phyloP scores from a whole-genome alignment of 139 green algal genomes.

The Chlamydomonas urium region DNA sequence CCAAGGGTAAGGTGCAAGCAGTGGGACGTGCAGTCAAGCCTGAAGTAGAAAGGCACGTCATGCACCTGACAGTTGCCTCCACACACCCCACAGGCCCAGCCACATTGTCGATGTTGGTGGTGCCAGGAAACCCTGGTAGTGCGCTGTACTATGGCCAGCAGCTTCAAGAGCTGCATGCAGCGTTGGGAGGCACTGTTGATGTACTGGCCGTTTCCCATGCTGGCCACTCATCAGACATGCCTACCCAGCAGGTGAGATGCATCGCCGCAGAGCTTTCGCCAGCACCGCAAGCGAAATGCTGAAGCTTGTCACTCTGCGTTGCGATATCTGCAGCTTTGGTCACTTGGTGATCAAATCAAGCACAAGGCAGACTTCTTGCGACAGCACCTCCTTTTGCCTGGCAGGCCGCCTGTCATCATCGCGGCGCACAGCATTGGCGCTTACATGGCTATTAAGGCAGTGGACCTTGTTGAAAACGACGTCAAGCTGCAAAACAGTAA shows the following conservation, averaged over 20 bases:
- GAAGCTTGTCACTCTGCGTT: background rate
- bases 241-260: background rate
- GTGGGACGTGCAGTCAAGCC: too few species aligned
- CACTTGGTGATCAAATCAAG: slow-evolving; percentile 13
- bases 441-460: slow-evolving; percentile 18
- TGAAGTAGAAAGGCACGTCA: too few species aligned
- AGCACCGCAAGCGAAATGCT: background rate
- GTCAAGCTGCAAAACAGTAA: too few species aligned
- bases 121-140: slow-evolving; percentile 9
- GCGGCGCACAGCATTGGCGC: slow-evolving; percentile 23
- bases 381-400: slow-evolving; percentile 14
- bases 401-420: slow-evolving; percentile 17
- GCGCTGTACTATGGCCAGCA: background rate
- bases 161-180: background rate
- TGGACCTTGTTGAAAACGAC: too few species aligned
- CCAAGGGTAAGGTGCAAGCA: too few species aligned
- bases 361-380: slow-evolving; percentile 25
- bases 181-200: background rate
- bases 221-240: too few species aligned
- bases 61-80: too few species aligned
- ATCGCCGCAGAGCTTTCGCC: background rate
- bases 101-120: background rate
- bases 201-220: background rate
- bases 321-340: background rate
- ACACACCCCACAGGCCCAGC: slow-evolving; percentile 5